Percentiles rank a stretch among this genome's conserved stretches.
Evolutionary conservation across 2,329 filamentous ascomycete genomes (phyloP).

Genomic region (Fusarium ramigenum): DNA sequence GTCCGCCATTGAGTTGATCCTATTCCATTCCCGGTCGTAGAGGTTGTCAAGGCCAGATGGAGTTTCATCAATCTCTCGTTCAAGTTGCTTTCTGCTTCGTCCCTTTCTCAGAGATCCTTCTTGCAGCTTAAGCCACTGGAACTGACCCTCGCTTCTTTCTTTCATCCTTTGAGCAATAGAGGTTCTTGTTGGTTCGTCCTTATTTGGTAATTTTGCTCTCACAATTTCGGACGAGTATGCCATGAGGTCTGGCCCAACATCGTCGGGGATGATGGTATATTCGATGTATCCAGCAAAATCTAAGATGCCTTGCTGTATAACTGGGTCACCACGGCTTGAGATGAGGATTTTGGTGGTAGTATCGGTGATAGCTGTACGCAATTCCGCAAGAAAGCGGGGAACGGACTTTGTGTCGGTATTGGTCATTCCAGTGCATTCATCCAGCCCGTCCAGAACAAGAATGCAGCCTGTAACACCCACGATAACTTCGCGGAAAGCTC

Average conservation of each 20-base stretch:
- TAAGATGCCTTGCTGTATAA: accelerated
- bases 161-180: constrained; percentile 38
- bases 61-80: constrained; percentile 41
- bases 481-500: accelerated
- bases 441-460: constrained; percentile 14
- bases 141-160: constrained; percentile 46
- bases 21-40: constrained; percentile 47
- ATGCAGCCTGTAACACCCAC: not conserved
- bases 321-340: accelerated
- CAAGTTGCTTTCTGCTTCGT: constrained; percentile 43
- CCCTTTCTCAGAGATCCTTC: constrained; percentile 35
- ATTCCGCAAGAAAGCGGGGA: not conserved
- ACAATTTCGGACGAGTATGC: constrained; percentile 29
- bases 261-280: not conserved
- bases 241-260: not conserved
- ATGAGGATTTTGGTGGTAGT: constrained; percentile 3
- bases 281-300: accelerated
- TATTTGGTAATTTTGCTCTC: constrained; percentile 40
- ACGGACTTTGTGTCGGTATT: constrained; percentile 26
- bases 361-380: not conserved
- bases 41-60: constrained; percentile 41
- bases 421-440: not conserved
- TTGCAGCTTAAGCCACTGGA: constrained; percentile 47
- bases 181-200: constrained; percentile 17
- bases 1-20: constrained; percentile 17